Evolutionary conservation across 1,284 basidiomycete genomes (phyloP), one percentile per base, ranked within the genome.

Genomic region (Tilletiaria anomala): DNA sequence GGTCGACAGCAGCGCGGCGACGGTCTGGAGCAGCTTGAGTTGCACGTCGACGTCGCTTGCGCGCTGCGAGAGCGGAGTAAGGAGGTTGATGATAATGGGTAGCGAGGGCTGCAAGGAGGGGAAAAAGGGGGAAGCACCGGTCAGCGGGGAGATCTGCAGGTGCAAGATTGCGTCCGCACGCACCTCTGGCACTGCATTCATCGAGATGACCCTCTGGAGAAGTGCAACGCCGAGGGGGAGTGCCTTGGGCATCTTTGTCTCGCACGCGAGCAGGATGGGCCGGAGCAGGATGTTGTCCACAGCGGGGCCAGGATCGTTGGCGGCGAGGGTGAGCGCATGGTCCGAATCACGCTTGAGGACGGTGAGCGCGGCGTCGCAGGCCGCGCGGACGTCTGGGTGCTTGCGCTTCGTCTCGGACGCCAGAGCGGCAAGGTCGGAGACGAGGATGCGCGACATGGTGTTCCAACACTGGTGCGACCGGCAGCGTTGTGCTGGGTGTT

Each of bases 221-320:
- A 86, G 84, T 20, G 85, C 82, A 3, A 96, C 76, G 8, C 83
- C 84, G 51, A 96, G 85, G 1, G 82, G 82, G 39, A 94, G 81
- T 37, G 94, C 83, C 73, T 96, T 96, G 3, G 83, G 78, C 52
- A 88, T 84, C 70, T 83, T 86, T 8, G 87, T 93, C 35, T 81
- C 79, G 65, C 88, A 91, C 38, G 86, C 88, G 75, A 93, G 84
- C 59, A 89, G 84, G 2, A 97, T 79, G 0, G 93, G 89, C 37
- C 78, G 74, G 21, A 96, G 75, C 18, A 96, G 74, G 19, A 78
- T 76, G 73, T 85, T 82, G 19, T 56, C 51, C 18, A 47, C 33
- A 15, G 34, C 31, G 17, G 38, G 38, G 12, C 22, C 38, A 10
- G 38, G 12, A 10, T 39, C 38, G 23, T 17, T 12, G 16, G 10